A percentile compares a stretch with the other conserved stretches of the same genome.
Conservation (phyloP, 148 eudicot genomes). For the Nepenthes mirabilis region DNA sequence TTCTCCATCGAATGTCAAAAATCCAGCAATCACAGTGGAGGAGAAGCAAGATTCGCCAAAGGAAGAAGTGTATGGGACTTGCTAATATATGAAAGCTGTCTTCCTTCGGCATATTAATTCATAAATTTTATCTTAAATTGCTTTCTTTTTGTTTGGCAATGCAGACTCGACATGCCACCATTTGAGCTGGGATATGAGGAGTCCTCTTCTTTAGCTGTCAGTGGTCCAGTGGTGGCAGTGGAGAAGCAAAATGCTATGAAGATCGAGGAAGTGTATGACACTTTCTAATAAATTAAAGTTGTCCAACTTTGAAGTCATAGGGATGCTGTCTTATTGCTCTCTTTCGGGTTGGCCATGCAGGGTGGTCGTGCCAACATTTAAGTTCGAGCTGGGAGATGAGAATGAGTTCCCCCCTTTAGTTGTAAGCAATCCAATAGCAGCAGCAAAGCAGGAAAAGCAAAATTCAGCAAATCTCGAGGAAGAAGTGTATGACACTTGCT, state of each 20-base stretch:
- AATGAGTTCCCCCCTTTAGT: neutral
- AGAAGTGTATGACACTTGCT: neutral
- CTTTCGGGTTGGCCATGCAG: no score
- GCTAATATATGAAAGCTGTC: neutral
- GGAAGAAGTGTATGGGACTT: neutral
- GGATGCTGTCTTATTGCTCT: no score
- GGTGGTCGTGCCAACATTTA: no score
- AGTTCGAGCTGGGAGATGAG: neutral
- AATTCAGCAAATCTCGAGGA: neutral
- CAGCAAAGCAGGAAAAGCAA: neutral
- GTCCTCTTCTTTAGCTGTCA: no score
- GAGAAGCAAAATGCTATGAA: no score
- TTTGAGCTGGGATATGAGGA: neutral
- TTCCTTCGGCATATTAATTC: no score
- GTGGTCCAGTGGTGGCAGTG: no score
- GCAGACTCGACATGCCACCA: neutral
- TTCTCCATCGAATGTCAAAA: no score
- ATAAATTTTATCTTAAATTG: neutral
- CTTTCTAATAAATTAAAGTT: no score
- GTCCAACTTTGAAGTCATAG: no score
- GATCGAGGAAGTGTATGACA: no score
- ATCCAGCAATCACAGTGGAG: neutral
- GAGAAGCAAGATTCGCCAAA: neutral
- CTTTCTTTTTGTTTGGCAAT: neutral
- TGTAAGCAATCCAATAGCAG: neutral